These are phyloP conservation scores for Incumbomyces lentus DNA, from an alignment of 2,329 filamentous ascomycete genomes.

Conservation along the genomic window DNA sequence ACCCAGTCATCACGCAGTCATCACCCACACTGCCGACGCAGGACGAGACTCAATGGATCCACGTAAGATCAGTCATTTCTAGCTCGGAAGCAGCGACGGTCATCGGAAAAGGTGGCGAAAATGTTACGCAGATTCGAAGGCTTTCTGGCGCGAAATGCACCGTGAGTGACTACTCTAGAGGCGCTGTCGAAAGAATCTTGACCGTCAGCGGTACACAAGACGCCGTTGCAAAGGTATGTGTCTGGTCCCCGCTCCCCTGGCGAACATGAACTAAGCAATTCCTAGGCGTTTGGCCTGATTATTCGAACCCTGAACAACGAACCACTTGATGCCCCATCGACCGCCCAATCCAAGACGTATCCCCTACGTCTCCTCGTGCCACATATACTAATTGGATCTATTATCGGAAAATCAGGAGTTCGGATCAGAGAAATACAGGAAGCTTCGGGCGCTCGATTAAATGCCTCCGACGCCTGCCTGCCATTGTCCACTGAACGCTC, in stretches of 20 bases:
- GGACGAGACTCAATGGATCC: conserved; percentile 93
- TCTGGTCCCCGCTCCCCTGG: conserved; percentile 11
- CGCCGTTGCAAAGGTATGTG: conserved; percentile 80
- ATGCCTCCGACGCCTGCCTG: conserved; percentile 89
- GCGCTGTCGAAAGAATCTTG: conserved; percentile 91
- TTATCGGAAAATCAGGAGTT: conserved; percentile 93
- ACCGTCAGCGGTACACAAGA: conserved; percentile 96
- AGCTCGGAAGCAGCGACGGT: conserved; percentile 95
- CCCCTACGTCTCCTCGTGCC: conserved; percentile 90
- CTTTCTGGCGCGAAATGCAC: conserved; percentile 97
- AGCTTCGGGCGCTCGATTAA: conserved; percentile 87
- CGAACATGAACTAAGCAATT: conserved; percentile 21
- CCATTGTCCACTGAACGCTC: conserved; percentile 93
- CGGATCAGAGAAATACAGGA: conserved; percentile 98
- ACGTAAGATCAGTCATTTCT: conserved; percentile 92
- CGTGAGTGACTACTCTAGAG: conserved; percentile 94
- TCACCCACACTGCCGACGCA: conserved; percentile 44
- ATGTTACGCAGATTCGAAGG: conserved; percentile 91
- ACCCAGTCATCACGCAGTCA: conserved; percentile 35
- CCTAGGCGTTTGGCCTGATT: conserved; percentile 87
- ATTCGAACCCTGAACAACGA: conserved; percentile 98
- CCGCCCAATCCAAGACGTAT: conserved; percentile 91
- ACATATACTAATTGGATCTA: conserved; percentile 94
- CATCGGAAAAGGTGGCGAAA: conserved; percentile 97
- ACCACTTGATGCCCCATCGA: conserved; percentile 76